phyloP scores from a whole-genome alignment of 225 moss, liverwort and hornwort species.

The Physcomitrellopsis africana region DNA sequence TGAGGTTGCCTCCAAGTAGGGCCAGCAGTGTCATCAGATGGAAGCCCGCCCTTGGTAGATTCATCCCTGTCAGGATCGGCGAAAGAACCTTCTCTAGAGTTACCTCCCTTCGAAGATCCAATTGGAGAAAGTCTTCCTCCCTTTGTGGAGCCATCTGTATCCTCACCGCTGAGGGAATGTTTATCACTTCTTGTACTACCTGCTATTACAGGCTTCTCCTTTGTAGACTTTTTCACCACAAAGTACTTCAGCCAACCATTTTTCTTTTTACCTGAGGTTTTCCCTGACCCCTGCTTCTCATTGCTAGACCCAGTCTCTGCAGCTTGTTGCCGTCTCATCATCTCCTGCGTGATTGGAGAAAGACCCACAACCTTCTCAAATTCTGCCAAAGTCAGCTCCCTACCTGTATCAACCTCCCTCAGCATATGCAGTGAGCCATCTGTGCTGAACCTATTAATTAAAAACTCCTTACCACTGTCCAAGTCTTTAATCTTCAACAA shows the following conservation, averaged over 20 bases:
- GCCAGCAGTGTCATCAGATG: constrained; percentile 36
- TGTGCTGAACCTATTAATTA: constrained; percentile 64
- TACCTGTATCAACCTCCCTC: constrained; percentile 85
- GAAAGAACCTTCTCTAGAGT: constrained; percentile 58
- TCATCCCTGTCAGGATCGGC: constrained; percentile 53
- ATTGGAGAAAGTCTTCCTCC: constrained; percentile 50
- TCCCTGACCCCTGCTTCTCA: constrained; percentile 47
- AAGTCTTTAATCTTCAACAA: constrained; percentile 79
- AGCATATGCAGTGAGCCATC: constrained; percentile 72
- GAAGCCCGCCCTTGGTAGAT: constrained; percentile 38
- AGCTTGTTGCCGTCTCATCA: constrained; percentile 81
- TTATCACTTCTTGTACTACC: constrained; percentile 56
- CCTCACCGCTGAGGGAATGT: constrained; percentile 56
- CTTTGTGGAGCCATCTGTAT: constrained; percentile 54
- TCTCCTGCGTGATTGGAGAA: constrained; percentile 87
- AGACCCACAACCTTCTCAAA: constrained; percentile 87
- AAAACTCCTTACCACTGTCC: constrained; percentile 93
- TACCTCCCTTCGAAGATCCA: constrained; percentile 48
- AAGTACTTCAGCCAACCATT: constrained; percentile 65
- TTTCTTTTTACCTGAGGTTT: constrained; percentile 53
- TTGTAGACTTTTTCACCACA: constrained; percentile 39
- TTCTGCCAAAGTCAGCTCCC: constrained; percentile 86
- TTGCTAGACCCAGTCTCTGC: constrained; percentile 59
- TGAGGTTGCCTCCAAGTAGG: constrained; percentile 61
- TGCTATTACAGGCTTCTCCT: constrained; percentile 51